Base-by-base conservation (phyloP, 2,329 filamentous ascomycete genomes). In the Colletotrichum abscissum region DNA sequence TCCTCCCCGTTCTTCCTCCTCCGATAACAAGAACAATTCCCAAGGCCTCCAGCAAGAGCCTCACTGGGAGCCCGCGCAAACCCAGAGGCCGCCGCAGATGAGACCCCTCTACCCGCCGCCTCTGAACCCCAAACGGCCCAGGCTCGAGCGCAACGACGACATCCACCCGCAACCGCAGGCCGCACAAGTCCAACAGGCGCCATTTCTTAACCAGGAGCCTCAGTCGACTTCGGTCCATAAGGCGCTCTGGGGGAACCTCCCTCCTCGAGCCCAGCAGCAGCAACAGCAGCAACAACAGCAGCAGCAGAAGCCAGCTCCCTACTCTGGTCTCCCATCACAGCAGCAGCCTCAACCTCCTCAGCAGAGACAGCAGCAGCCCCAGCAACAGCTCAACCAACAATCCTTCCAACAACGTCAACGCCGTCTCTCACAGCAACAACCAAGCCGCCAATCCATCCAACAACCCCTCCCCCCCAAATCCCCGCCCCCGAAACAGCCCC, bases 391-490 rank as follows among this genome's bases (percentile, higher is more conserved):
- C 56, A 77, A 74, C 26, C 74, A 77, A n/a, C 74, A 60, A 72
- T 46, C 76, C 64, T 62, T 75, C 73, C 19, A 74, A 68, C 16
- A 73, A 73, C 42, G 68, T 73, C 69, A 66, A 75, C n/a, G 67
- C 70, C 24, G 74, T 72, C 54, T 80, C 80, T 6, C 79, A 77
- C 33, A 69, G 75, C 54, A 38, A n/a, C 67, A 64, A 12, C 11
- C 33, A 76, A 74, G 22, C 52, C 75, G 77, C 26, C 75, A 71
- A 70, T 35, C 76, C 67, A 42, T 74, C 74, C 24, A 75, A 58
- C 12, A 65, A 76, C 30, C 79, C 77, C 68, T 73, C 7, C 70
- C 66, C 16, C 38, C 63, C 67, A 58, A 63, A n/a, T 69, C 73
- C 12, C 72, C 68, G 19, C 68, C 72, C 5, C 60, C 72, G 2